Base-by-base conservation (phyloP, 2,329 filamentous ascomycete species). In the Microcyclosporella mali region DNA sequence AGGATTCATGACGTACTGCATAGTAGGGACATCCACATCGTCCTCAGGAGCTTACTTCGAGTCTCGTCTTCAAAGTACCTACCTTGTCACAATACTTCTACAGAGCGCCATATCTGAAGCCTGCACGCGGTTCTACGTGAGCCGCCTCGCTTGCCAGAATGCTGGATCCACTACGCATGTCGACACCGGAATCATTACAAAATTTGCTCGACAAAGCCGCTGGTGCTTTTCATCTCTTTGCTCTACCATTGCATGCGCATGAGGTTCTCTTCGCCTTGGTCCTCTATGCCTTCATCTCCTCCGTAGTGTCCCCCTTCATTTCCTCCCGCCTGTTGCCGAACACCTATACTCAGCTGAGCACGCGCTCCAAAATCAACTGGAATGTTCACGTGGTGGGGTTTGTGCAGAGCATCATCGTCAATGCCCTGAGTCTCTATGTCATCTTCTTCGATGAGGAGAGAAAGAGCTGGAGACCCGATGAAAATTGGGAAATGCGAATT, bases 351-450 rank as follows among this genome's bases (percentile, higher is more conserved):
- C 65, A 66, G 36, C 73, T 87, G 53, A 77, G 79, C 37, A 67
- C 70, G 19, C 73, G 76, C 42, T 85, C 83, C 43, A 77, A 75
- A 60, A 72, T 87, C 49, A 92, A 85, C 71, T 92, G 87, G 87
- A 80, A 94, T 63, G 82, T 88, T 18, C 87, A 90, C 61, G 81
- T 90, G 42, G 86, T 92, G 21, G 88, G 84, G n/a, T 75, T 92
- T 53, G 72, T 86, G 43, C 87, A 94, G 72, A 83, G 81, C 61
- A 69, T 74, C 25, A 67, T 87, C 43, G 85, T 94, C 67, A 87
- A 83, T 63, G 62, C 55, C 36, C 67, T 89, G 25, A 84, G 85
- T n/a, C 66, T 92, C 12, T 89, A 80, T 75, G 76, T 85, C 44
- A 85, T 88, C 66, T 72, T 71, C 42, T 66, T 61, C 33, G 86